Conservation (phyloP, 805 yeast genomes). For the Starmerella davenportii region DNA sequence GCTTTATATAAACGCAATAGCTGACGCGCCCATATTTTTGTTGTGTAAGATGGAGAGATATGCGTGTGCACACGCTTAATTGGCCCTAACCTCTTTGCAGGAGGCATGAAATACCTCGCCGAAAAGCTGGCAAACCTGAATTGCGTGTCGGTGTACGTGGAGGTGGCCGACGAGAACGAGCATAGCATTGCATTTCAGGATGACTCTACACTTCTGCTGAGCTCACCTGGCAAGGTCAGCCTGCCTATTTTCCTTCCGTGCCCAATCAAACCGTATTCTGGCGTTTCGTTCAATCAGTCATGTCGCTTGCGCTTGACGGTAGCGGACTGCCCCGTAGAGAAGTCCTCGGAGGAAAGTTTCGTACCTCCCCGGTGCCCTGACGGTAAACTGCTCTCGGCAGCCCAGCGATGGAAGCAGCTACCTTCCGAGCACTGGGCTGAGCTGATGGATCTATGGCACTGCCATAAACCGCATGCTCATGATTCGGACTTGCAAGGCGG, state of each 20-base stretch:
- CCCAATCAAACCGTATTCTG: not conserved
- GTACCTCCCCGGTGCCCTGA: slow-evolving; percentile 1
- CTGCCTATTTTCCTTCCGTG: not conserved
- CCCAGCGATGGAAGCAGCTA: slow-evolving; percentile 32
- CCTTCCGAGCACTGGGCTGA: slow-evolving; percentile 92
- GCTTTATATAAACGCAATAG: too few species aligned
- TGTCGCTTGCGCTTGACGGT: too few species aligned
- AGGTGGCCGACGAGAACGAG: not conserved
- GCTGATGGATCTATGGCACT: slow-evolving; percentile 94
- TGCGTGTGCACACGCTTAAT: too few species aligned
- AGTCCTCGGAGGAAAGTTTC: too few species aligned
- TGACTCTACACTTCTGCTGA: not conserved
- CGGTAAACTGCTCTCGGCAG: slow-evolving; percentile 2
- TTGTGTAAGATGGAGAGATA: too few species aligned
- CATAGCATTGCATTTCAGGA: not conserved
- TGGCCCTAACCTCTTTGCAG: not conserved
- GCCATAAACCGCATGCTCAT: slow-evolving; percentile 36
- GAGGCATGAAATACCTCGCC: slow-evolving; percentile 13
- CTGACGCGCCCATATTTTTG: too few species aligned
- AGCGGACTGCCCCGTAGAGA: too few species aligned
- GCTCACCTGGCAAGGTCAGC: not conserved
- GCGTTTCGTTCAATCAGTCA: not conserved
- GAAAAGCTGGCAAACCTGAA: slow-evolving; percentile 17
- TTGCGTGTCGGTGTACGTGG: slow-evolving; percentile 12
- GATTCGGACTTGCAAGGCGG: too few species aligned